Percentiles rank a stretch among this genome's conserved stretches.
These are phyloP conservation scores for Rhodosporidiobolus odoratus DNA, from an alignment of 768 basidiomycete species.

Conservation along the genomic window DNA sequence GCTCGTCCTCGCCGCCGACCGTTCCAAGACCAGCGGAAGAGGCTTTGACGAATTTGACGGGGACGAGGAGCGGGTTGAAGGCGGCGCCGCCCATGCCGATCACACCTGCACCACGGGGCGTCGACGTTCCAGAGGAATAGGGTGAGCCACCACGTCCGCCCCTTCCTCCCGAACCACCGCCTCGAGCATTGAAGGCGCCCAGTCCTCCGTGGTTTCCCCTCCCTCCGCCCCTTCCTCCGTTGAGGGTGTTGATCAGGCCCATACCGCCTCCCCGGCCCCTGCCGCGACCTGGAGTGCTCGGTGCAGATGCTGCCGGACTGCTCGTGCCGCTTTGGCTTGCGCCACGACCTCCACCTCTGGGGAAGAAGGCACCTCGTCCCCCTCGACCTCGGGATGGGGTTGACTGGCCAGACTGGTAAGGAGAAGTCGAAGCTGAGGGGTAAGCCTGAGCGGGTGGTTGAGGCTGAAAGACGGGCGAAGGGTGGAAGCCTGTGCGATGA, in stretches of 20 bases:
- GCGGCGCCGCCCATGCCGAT: not conserved
- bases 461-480: conserved; percentile 8
- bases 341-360: conserved; percentile 1
- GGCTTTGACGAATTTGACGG: conserved; percentile 31
- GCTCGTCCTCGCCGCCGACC: conserved; percentile 32
- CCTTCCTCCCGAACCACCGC: conserved; percentile 3
- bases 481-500: conserved; percentile 16
- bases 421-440: not conserved
- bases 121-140: not conserved
- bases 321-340: not conserved
- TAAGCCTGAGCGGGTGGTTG: not conserved
- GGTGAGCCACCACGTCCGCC: not conserved
- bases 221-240: not conserved
- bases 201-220: not conserved
- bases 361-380: not conserved
- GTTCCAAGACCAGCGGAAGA: conserved; percentile 4
- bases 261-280: not conserved
- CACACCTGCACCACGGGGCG: not conserved
- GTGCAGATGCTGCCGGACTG: not conserved
- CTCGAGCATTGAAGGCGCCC: not conserved
- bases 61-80: conserved; percentile 28
- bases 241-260: not conserved
- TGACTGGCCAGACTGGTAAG: not conserved
- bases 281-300: not conserved
- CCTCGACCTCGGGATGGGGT: conserved; percentile 14